A percentile compares a stretch with the other conserved stretches of the same genome.
Conservation (phyloP, 2,329 filamentous ascomycete species). For the Coniochaeta hoffmannii region DNA sequence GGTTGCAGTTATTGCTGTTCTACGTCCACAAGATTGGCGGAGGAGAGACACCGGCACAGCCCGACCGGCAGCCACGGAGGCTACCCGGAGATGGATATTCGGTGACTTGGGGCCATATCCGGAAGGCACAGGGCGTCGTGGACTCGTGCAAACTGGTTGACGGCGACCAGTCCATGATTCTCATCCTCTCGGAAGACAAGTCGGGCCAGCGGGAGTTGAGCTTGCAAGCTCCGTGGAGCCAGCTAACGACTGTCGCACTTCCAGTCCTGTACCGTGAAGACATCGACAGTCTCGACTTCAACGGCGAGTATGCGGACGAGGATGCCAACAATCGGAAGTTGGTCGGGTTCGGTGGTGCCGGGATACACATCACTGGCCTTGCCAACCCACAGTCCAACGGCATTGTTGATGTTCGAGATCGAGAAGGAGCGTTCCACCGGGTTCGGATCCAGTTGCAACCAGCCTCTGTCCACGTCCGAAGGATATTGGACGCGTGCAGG, state of each 20-base stretch:
- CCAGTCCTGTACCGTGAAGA: constrained; percentile 55
- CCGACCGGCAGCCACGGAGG: constrained; percentile 22
- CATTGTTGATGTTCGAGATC: constrained; percentile 59
- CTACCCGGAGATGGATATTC: constrained; percentile 11
- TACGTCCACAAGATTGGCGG: constrained; percentile 39
- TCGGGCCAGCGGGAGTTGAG: constrained; percentile 60
- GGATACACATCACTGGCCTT: constrained; percentile 44
- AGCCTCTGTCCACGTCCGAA: constrained; percentile 51
- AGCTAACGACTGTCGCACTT: constrained; percentile 58
- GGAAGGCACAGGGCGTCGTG: constrained; percentile 58
- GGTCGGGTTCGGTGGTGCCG: constrained; percentile 36
- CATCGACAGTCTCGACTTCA: constrained; percentile 50
- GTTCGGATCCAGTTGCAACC: constrained; percentile 62
- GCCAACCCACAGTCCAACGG: constrained; percentile 52
- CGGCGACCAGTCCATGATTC: constrained; percentile 57
- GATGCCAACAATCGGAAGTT: constrained; percentile 40
- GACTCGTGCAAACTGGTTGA: constrained; percentile 68
- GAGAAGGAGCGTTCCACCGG: constrained; percentile 55
- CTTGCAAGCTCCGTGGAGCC: constrained; percentile 69
- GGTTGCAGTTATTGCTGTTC: constrained; percentile 59
- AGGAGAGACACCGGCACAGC: constrained; percentile 19
- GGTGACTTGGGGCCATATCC: constrained; percentile 40
- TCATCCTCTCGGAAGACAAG: constrained; percentile 60
- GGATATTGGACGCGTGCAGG: constrained; percentile 53
- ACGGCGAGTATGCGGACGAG: constrained; percentile 42